Evolutionary conservation across 441 rosid species (phyloP).

Genomic region (Gossypium schwendimanii): DNA sequence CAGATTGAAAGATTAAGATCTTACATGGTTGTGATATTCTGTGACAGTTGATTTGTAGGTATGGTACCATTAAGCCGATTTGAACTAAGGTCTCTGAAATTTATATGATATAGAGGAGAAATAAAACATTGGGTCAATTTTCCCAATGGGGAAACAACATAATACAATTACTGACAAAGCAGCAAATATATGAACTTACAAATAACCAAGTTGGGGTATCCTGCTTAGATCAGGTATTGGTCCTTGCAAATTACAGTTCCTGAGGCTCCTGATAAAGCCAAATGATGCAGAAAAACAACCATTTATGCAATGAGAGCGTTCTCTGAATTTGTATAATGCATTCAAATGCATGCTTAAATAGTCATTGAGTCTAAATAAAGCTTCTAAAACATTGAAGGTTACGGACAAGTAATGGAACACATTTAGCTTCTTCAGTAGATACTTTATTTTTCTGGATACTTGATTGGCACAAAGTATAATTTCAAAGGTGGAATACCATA

Average conservation of each 20-base stretch:
- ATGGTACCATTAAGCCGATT: conserved; percentile 73
- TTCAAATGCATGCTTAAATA: not conserved
- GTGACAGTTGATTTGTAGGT: conserved; percentile 59
- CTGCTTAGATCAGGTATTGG: conserved; percentile 77
- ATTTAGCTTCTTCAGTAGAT: not conserved
- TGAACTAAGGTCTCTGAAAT: conserved; percentile 75
- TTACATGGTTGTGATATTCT: conserved; percentile 81
- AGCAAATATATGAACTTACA: conserved; percentile 45
- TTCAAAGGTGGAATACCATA: not conserved
- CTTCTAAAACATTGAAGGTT: not conserved
- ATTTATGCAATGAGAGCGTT: not conserved
- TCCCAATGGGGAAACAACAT: conserved; percentile 5
- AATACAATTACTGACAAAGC: conserved; percentile 9
- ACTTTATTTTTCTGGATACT: not conserved
- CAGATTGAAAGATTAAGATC: conserved; percentile 20
- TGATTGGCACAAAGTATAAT: not conserved
- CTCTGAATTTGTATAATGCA: not conserved
- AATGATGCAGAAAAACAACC: conserved; percentile 15
- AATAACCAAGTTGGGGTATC: conserved; percentile 67
- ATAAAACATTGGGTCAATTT: conserved; percentile 9
- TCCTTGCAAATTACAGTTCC: conserved; percentile 85
- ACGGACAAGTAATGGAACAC: not conserved
- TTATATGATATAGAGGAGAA: conserved; percentile 6
- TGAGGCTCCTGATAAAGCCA: conserved; percentile 64
- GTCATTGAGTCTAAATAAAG: conserved; percentile 3